phyloP scores from a whole-genome alignment of 768 basidiomycete genomes.

The Gloeopeniophorella convolvens region DNA sequence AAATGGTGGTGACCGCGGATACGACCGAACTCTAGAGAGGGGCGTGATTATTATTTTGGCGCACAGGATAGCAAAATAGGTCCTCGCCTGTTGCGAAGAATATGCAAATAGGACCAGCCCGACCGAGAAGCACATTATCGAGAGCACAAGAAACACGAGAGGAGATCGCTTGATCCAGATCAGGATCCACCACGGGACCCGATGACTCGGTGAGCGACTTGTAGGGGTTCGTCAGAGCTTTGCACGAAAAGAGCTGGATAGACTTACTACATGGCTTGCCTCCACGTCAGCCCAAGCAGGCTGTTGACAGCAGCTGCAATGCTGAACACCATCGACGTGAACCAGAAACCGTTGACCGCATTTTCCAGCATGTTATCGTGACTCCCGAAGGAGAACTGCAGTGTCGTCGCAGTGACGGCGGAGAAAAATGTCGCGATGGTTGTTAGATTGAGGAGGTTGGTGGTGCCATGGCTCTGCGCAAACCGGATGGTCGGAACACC shows the following conservation, averaged over 20 bases:
- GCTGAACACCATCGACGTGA: conserved; percentile 67
- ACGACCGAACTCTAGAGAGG: conserved; percentile 45
- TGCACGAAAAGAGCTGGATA: not conserved
- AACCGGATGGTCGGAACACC: conserved; percentile 74
- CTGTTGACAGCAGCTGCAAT: conserved; percentile 74
- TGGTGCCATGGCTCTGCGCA: conserved; percentile 64
- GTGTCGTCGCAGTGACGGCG: conserved; percentile 64
- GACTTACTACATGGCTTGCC: conserved; percentile 76
- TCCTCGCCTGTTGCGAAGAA: conserved; percentile 57
- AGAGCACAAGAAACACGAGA: conserved; percentile 75
- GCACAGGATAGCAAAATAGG: not conserved
- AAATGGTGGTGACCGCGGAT: conserved; percentile 66
- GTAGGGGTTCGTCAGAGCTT: conserved; percentile 12
- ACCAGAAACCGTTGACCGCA: conserved; percentile 69
- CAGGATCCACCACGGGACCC: conserved; percentile 76
- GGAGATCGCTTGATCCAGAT: conserved; percentile 87
- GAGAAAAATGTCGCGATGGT: conserved; percentile 77
- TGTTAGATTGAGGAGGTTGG: conserved; percentile 64
- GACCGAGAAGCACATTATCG: conserved; percentile 76
- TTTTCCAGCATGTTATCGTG: conserved; percentile 34
- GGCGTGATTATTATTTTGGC: not conserved
- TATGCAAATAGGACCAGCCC: conserved; percentile 75
- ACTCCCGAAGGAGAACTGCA: conserved; percentile 58
- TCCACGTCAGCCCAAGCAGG: conserved; percentile 72
- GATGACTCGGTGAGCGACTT: conserved; percentile 71